Evolutionary conservation across 148 eudicot genomes (phyloP), one percentile per base, ranked within the genome.

Genomic region (Fagopyrum tataricum): DNA sequence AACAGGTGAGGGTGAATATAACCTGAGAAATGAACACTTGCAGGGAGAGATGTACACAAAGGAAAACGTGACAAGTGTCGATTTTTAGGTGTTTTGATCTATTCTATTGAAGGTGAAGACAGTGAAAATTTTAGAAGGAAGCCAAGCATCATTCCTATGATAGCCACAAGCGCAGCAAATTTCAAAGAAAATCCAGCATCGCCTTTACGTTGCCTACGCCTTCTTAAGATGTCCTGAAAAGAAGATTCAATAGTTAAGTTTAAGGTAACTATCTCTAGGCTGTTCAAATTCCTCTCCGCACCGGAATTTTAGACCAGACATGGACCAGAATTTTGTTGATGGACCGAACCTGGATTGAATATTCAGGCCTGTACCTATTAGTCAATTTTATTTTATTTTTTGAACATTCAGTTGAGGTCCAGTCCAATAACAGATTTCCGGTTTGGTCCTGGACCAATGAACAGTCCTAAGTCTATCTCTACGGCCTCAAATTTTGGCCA

Each of bases 71-170:
- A 17, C 5, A 6, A 21, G 17, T 24, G 44, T 64, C 10, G 15
- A 13, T 64, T 37, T 64, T 64, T 64, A 37, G 20, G 17, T 31
- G 4, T 64, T 18, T 64, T 15, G 12, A 64, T 18, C 69, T 77
- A 81, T 12, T 61, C 81, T 31, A 78, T 15, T 43, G 86, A 64
- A 69, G 97, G 84, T 14, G 91, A 86, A 70, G 91, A 78, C 9
- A 80, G 20, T 5, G 80, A 79, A 66, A 87, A 72, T 72, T 87
- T 92, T 58, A 92, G 72, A 72, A 88, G 79, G 72, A 92, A 78
- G 59, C 98, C 98, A 23, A 85, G 82, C 84, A 84, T 73, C 26
- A 88, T 75, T 6, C 98, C 96, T 23, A 90, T 82, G 43, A 88
- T 72, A 41, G 84, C 91, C 82, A 86, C 93, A 42, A 87, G 53